Base-by-base conservation (phyloP, 768 basidiomycete species). In the Leccinum olivaceopallidum region DNA sequence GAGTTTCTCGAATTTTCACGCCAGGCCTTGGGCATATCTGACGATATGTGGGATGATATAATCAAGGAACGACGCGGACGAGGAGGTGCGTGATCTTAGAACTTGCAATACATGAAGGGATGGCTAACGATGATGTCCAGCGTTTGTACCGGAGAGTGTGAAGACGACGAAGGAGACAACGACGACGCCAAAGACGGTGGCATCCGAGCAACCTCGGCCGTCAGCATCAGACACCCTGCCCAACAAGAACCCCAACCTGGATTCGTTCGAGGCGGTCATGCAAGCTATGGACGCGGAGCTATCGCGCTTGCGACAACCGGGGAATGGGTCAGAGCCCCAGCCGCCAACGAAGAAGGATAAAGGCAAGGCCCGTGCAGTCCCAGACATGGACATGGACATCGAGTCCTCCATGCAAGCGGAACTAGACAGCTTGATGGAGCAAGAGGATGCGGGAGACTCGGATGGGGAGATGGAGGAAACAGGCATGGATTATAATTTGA, bases 191-290 rank as follows among this genome's bases (percentile, higher is more conserved):
- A 63, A 36, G 67, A 62, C 36, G 55, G 30, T 30, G 26, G 61
- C 42, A 34, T 16, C 58, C 18, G 56, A 62, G 49, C 62, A 53
- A 52, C 20, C 52, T 47, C 61, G 67, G 14, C 56, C 65, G 20
- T 68, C 78, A 18, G 65, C 61, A n/a, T 63, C 76, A 34, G 78
- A 75, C 4, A 73, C 77, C 16, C 76, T 75, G 20, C 78, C 79
- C 13, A 79, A 76, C 56, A 71, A 75, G 7, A 90, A 94, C 71
- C 83, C 87, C 4, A 85, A 87, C 52, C 80, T 98, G 22, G 84
- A 95, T 71, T 95, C 94, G 0, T 98, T 99, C 63, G 97, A 99
- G 70, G 85, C 90, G 1, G 92, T 98, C 34, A 98, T 98, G 97
- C 83, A 85, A 69, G 94, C 94, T 3, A 92, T 98, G 88, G 97